Base-by-base conservation (phyloP, 2,329 filamentous ascomycete genomes). In the Phoma sp. region DNA sequence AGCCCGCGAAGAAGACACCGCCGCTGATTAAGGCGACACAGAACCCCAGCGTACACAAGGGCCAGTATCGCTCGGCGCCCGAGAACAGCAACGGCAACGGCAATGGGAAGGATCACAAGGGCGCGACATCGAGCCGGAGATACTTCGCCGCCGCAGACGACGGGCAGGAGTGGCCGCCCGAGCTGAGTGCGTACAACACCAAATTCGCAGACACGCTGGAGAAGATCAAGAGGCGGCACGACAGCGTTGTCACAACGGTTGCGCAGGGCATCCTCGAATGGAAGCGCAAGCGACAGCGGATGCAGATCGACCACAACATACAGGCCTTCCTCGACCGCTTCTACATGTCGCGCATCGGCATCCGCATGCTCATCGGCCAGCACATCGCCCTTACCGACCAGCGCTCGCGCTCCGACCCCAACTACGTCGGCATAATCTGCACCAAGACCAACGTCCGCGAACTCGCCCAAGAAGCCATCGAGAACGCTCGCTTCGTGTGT, bases 261-360 rank as follows among this genome's bases (percentile, higher is more conserved):
- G 95, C 95, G 5, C 93, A 99, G 77, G 95, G 95, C 56, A 97
- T 99, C 64, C 84, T 98, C 55, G 95, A 99, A 78, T 99, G 96
- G 83, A 99, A 99, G 80, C 90, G 93, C 51, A 93, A 89, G 73
- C 86, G 92, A 58, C 95, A 99, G 82, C 87, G 95, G 48, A 95
- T 98, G 89, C 95, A 98, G 73, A 99, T 99, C 70, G 95, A 98
- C 78, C 89, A 93, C 74, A 96, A 93, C 66, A 97, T 99, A 55
- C 95, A 99, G 76, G 89, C 91, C 50, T 99, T 99, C 81, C 86
- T 99, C 62, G 95, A 99, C 78, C 90, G 95, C 55, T 99, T 99
- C 78, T 99, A 99, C 82, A 99, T 99, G 95, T 97, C 93, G 39
- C 91, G 95, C 59, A 99, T 99, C 70, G 95, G 95, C 62, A 99